Conservation (phyloP, 1,139 yeast genomes). For the Schwanniomyces etchellsii region DNA sequence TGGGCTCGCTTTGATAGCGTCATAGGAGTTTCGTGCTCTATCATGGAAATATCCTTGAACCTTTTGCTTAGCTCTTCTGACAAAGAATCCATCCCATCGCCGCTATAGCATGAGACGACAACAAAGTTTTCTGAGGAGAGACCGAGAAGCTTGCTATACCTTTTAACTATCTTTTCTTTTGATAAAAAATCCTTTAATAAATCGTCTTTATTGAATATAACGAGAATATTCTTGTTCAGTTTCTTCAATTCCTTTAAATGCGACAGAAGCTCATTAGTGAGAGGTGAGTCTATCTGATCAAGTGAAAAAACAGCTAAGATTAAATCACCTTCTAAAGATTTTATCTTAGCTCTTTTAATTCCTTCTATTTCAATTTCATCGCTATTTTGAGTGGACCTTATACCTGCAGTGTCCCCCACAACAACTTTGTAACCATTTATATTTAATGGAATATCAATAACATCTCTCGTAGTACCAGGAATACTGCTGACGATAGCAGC, state of each 20-base stretch:
- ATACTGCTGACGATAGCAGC: slow-evolving; percentile 88
- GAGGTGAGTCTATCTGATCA: slow-evolving; percentile 5
- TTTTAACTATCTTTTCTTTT: slow-evolving; percentile 12
- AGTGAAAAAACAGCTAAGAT: slow-evolving; percentile 48
- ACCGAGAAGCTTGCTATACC: slow-evolving; percentile 16
- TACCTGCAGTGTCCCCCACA: slow-evolving; percentile 92
- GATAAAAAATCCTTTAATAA: slow-evolving; percentile 25
- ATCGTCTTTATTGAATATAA: slow-evolving; percentile 62
- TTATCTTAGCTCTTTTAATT: slow-evolving; percentile 64
- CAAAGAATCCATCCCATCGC: slow-evolving; percentile 50
- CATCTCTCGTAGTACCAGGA: slow-evolving; percentile 94
- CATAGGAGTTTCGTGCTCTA: slow-evolving; percentile 54
- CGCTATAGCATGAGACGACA: slow-evolving; percentile 59
- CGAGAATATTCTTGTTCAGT: slow-evolving; percentile 24
- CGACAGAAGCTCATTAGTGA: slow-evolving; percentile 16
- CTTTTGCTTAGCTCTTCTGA: slow-evolving; percentile 25
- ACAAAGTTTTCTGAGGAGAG: slow-evolving; percentile 27
- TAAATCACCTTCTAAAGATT: slow-evolving; percentile 56
- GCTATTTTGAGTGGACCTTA: slow-evolving; percentile 44
- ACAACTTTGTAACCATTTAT: slow-evolving; percentile 80
- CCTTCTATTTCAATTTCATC: slow-evolving; percentile 79
- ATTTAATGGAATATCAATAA: slow-evolving; percentile 76
- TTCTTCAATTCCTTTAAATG: slow-evolving; percentile 28
- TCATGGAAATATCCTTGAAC: slow-evolving; percentile 47
- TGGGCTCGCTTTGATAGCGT: slow-evolving; percentile 69